Evolutionary conservation across 2,329 filamentous ascomycete genomes (phyloP).

Genomic region (Myrmaecium sp.): DNA sequence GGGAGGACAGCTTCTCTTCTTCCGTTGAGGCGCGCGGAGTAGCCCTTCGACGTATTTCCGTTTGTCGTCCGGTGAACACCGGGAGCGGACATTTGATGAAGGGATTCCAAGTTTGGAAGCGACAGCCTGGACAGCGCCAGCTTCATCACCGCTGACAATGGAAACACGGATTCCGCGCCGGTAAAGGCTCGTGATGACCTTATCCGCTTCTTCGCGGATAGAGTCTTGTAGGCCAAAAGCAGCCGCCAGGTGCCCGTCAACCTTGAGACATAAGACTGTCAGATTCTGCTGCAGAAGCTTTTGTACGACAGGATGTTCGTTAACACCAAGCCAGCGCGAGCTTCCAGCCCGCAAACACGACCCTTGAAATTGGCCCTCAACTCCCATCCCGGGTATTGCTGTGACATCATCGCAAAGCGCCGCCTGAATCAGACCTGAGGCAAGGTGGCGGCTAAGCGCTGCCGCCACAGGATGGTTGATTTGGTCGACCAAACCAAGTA

Average conservation of each 20-base stretch:
- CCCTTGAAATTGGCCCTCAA: constrained; percentile 21
- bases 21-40: constrained; percentile 5
- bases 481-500: constrained; percentile 25
- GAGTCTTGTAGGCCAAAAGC: constrained; percentile 34
- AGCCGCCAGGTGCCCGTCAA: constrained; percentile 26
- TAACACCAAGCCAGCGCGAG: constrained; percentile 28
- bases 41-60: constrained; percentile 30
- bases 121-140: constrained; percentile 29
- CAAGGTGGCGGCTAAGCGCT: constrained; percentile 1
- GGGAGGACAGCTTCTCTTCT: background rate
- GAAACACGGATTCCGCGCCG: constrained; percentile 32
- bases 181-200: constrained; percentile 34
- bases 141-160: constrained; percentile 41
- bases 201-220: constrained; percentile 32
- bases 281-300: constrained; percentile 24
- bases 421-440: background rate
- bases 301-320: constrained; percentile 12
- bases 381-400: constrained; percentile 26
- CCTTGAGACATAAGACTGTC: constrained; percentile 40
- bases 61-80: constrained; percentile 38
- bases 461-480: constrained; percentile 3
- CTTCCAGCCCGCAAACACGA: constrained; percentile 27
- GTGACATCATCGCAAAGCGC: constrained; percentile 9
- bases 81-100: constrained; percentile 22
- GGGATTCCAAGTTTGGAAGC: constrained; percentile 25